Base-by-base conservation (phyloP, 768 basidiomycete genomes). In the Rossbeevera mucosa region DNA sequence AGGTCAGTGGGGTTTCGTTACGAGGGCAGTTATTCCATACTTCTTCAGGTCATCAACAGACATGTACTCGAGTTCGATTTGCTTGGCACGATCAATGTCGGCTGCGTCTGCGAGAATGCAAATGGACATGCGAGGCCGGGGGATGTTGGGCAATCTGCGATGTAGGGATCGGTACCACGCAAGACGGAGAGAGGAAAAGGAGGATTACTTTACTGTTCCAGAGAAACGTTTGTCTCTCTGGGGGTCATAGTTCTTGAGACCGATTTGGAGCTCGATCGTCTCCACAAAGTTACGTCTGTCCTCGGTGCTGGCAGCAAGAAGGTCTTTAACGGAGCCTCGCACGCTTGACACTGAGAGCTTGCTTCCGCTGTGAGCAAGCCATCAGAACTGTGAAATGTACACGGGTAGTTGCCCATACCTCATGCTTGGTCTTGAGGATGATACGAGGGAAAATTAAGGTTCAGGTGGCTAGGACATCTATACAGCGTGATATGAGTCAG, bases 211-310 rank as follows among this genome's bases (percentile, higher is more conserved):
- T 76, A 95, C 92, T 47, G 93, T 96, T 67, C 93, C 93, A 59
- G 92, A 94, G 90, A 99, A 98, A 92, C 96, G 96, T 81, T 98
- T 99, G 76, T 99, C 96, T 59, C 96, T 81, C 84, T 98, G 96
- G 63, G 96, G 95, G 74, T 99, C 94, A 78, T 96, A 96, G 83
- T 96, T 96, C 80, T 95, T 96, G 67, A 96, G 82, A 62, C 94
- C 94, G 63, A 96, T 91, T 73, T 95, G 93, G 63, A 96, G 81
- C 73, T 96, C 94, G 68, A 95, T 86, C 52, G 94, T 96, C 81
- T 95, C 93, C 58, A 94, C 83, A 70, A 94, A 95, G 73, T 95
- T 94, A 64, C 93, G 85, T 75, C 81, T 88, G 76, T 90, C 88
- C 73, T 93, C 92, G 75, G 86, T 86, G 60, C 75, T 88, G 64